Base-by-base conservation (phyloP, 208 protist species). In the Balamuthia mandrillaris region DNA sequence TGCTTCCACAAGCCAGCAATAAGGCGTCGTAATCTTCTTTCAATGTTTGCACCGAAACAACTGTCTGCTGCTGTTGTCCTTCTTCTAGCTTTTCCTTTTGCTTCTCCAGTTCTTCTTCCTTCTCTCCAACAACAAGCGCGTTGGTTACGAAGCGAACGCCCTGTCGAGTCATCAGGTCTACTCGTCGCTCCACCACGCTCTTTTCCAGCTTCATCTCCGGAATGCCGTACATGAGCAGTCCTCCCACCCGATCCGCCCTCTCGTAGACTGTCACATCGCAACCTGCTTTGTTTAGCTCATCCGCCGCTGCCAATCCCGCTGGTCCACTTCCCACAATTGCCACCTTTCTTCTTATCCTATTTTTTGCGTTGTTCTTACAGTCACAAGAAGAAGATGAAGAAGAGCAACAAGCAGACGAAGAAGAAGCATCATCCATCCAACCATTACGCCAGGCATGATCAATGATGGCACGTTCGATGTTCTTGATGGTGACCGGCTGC, bases 161-260 rank as follows among this genome's bases (percentile, higher is more conserved):
- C 60, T 92, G 89, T 12, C 16, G 72, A 16, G 37, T 81, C 81
- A 95, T 87, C 14, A 95, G 84, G 35, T 93, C 81, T 7, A 94
- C 63, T 18, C 93, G 78, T 21, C 91, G 82, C 70, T 91, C 70
- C 51, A 94, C 90, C 14, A 91, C 70, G 27, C 31, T 85, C 90
- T 94, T 95, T 78, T 96, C 93, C 18, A 92, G 49, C 82, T 94
- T 94, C 92, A 94, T 94, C 78, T 93, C 91, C 1, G 93, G 93
- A 54, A 96, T 93, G 45, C 94, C 94, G 61, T 96, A 96, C 89
- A 91, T 95, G 49, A 95, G 81, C 24, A 96, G 78, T 47, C 94
- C 94, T 9, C 94, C 94, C 2, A 91, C 21, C 18, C 88, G 83
- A 33, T 93, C 91, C n/a, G 87, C 83, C 14, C 93, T 81, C 85